phyloP scores from a whole-genome alignment of 352 stramenopile genomes.

The Phytopythium litorale region DNA sequence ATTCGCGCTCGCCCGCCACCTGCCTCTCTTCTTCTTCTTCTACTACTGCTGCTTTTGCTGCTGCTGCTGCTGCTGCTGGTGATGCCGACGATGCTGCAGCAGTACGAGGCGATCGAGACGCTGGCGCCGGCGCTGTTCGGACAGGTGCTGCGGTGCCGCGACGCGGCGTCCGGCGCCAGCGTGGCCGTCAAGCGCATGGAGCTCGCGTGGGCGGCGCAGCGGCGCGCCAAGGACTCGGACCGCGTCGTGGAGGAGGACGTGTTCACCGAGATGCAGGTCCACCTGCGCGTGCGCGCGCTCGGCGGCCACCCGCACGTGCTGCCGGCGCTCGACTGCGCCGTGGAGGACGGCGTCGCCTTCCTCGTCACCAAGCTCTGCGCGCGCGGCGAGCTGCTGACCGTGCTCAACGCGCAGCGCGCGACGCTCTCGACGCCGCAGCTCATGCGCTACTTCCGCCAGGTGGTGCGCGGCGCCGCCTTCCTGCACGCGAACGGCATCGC shows the following conservation, averaged over 20 bases:
- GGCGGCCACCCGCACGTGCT: slow-evolving; percentile 73
- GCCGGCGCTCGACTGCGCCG: slow-evolving; percentile 57
- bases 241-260: slow-evolving; percentile 62
- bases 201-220: slow-evolving; percentile 39
- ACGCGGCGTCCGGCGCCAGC: slow-evolving; percentile 40
- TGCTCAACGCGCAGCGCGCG: slow-evolving; percentile 53
- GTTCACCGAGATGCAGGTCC: slow-evolving; percentile 63
- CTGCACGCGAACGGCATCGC: slow-evolving; percentile 72
- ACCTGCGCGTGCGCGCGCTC: slow-evolving; percentile 49
- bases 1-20: too few relatives aligned
- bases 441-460: slow-evolving; percentile 66
- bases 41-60: too few relatives aligned
- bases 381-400: slow-evolving; percentile 61
- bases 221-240: slow-evolving; percentile 45
- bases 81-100: slow-evolving; percentile 6
- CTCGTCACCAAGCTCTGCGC: slow-evolving; percentile 72
- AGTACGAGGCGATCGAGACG: slow-evolving; percentile 59
- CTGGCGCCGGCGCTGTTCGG: slow-evolving; percentile 73
- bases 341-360: slow-evolving; percentile 53
- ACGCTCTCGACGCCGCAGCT: slow-evolving; percentile 22
- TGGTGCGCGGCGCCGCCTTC: slow-evolving; percentile 57
- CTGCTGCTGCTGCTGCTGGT: too few relatives aligned
- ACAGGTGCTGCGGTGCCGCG: slow-evolving; percentile 56
- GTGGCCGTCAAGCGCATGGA: slow-evolving; percentile 84
- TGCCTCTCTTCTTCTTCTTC: too few relatives aligned